A percentile compares a stretch with the other conserved stretches of the same genome.
Conservation (phyloP, 805 yeast species). For the Metschnikowia continentalis region DNA sequence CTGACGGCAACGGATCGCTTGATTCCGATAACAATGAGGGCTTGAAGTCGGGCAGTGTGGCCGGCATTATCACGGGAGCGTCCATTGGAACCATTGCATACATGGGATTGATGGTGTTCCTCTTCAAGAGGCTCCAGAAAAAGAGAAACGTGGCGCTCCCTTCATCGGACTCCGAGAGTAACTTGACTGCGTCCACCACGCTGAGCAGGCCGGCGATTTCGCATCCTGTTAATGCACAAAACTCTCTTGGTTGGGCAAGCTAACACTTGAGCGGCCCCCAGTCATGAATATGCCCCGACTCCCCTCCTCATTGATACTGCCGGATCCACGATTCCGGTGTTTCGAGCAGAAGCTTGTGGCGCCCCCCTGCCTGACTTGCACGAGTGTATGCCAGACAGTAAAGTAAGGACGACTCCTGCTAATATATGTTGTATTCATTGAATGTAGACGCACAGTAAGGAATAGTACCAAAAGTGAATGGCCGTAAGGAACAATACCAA, state of each 20-base stretch:
- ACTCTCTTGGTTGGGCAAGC: conserved; percentile 63
- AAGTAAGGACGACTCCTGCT: too few relatives aligned
- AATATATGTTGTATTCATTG: too few relatives aligned
- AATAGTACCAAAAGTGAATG: too few relatives aligned
- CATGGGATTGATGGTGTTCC: conserved; percentile 54
- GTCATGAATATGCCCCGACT: not conserved
- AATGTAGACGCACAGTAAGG: too few relatives aligned
- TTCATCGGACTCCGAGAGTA: conserved; percentile 38
- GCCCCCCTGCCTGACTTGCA: not conserved
- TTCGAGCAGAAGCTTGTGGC: not conserved
- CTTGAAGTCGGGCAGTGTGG: conserved; percentile 42
- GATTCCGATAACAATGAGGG: conserved; percentile 20
- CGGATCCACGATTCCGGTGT: not conserved
- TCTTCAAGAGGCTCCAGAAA: conserved; percentile 48
- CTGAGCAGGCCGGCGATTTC: conserved; percentile 49
- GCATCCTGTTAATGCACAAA: conserved; percentile 64
- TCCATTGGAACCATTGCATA: conserved; percentile 71
- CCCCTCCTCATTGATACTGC: not conserved
- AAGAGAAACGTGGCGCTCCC: conserved; percentile 38
- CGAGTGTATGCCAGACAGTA: too few relatives aligned
- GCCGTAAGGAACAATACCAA: too few relatives aligned
- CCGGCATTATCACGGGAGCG: conserved; percentile 81
- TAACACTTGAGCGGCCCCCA: not conserved
- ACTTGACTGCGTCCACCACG: conserved; percentile 23
- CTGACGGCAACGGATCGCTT: conserved; percentile 32